Evolutionary conservation across 179 eudicot genomes (phyloP), one percentile per base, ranked within the genome.

Genomic region (Silene coronaria): DNA sequence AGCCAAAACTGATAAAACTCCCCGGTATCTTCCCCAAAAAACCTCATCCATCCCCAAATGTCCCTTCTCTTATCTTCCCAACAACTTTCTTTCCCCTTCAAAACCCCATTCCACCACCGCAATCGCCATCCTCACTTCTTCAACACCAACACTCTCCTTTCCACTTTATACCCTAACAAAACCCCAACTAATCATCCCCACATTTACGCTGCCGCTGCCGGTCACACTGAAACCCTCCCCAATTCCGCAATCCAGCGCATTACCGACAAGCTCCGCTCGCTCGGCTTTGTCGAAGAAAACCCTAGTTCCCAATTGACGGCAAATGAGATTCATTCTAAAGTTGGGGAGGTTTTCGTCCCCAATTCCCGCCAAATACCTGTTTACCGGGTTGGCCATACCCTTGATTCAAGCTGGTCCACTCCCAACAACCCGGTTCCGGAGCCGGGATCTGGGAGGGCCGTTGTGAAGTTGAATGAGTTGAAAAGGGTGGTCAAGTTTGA

Each of bases 171-270:
- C 89, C 85, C 83, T 57, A 23, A 5, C 72, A 60, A 48, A 81
- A 76, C 53, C 84, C 78, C 68, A 57, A 55, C 6, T 53, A 1
- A 2, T 17, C 34, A 8, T 55, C 73, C 82, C 77, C 77, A 28
- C 34, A 45, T 68, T 34, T 45, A 70, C 77, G 8, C 86, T 80
- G 24, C 80, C 75, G 1, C 55, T 26, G 17, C 77, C 36, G 68
- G 32, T 27, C 79, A 70, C 53, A 11, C 77, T 38, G 71, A 77
- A 65, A 57, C 85, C 63, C 74, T 88, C 46, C 88, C 97, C 1
- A 78, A 89, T 53, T 92, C 99, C 79, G 95, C 97, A 80, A 89
- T 95, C 79, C 93, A 84, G 61, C 85, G 99, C 45, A 95, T 95
- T 12, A 97, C 97, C 77, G 97, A 92, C 42, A 95, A 95, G 84